phyloP scores from a whole-genome alignment of 176 grass and related monocot species.

The Ensete glaucum region DNA sequence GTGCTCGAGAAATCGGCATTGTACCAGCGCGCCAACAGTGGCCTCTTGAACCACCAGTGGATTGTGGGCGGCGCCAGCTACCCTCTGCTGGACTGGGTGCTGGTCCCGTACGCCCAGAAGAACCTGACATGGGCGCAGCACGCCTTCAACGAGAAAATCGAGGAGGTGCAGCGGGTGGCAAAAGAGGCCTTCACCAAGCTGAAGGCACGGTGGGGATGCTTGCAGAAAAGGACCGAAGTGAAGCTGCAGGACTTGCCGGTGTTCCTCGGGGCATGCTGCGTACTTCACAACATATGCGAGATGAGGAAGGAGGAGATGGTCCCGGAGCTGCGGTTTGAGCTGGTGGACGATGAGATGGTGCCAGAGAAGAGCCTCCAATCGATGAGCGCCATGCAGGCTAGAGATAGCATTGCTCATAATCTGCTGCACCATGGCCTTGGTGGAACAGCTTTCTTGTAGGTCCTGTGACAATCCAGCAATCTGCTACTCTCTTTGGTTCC shows the following conservation, averaged over 20 bases:
- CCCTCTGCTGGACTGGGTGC: constrained; percentile 24
- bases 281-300: constrained; percentile 86
- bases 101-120: constrained; percentile 48
- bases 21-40: constrained; percentile 39
- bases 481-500: too few species aligned
- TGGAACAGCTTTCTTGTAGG: constrained; percentile 10
- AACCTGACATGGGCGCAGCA: constrained; percentile 45
- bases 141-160: too few species aligned
- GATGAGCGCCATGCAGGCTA: constrained; percentile 17
- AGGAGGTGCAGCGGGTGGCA: constrained; percentile 33
- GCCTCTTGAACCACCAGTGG: constrained; percentile 32
- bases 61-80: constrained; percentile 43
- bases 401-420: constrained; percentile 57
- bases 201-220: constrained; percentile 59
- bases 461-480: too few species aligned
- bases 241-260: constrained; percentile 58
- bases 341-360: constrained; percentile 52
- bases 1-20: constrained; percentile 50
- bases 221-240: constrained; percentile 62
- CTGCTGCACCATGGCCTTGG: constrained; percentile 39
- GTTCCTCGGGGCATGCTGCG: constrained; percentile 66
- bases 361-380: constrained; percentile 50
- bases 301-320: constrained; percentile 37
- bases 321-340: constrained; percentile 19
- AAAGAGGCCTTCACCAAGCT: constrained; percentile 40